A percentile compares a stretch with the other conserved stretches of the same genome.
phyloP scores from a whole-genome alignment of 257 asterid genomes.

The Catharanthus roseus region DNA sequence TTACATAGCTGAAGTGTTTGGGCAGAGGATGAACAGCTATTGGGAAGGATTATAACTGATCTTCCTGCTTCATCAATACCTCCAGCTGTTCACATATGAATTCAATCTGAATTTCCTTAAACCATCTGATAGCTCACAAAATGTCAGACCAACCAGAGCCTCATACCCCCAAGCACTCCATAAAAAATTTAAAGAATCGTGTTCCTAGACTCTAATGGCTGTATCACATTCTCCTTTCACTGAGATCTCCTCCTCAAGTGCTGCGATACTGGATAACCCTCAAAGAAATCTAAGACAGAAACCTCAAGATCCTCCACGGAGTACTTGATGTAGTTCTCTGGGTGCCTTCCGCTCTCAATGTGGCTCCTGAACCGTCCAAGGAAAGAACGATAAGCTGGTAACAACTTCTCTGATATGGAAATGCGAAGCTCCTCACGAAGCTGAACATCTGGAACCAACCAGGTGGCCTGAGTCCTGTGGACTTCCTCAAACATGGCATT shows the following conservation, averaged over 20 bases:
- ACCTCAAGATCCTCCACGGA: conserved; percentile 87
- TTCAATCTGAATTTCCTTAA: conserved; percentile 7
- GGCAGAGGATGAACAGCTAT: conserved; percentile 46
- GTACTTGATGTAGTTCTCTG: conserved; percentile 85
- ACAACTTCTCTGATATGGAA: conserved; percentile 61
- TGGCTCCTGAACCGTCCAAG: conserved; percentile 82
- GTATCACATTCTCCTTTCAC: conserved; percentile 25
- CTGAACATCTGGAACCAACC: conserved; percentile 80
- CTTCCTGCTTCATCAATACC: conserved; percentile 20
- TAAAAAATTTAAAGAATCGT: conserved; percentile 64
- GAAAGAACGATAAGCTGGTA: conserved; percentile 86
- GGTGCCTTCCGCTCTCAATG: conserved; percentile 89
- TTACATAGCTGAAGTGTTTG: conserved; percentile 57
- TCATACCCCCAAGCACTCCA: conserved; percentile 45
- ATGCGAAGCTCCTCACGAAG: conserved; percentile 88
- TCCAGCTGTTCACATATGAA: conserved; percentile 18
- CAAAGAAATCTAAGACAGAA: conserved; percentile 81
- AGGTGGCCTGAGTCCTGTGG: conserved; percentile 74
- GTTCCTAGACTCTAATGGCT: conserved; percentile 46
- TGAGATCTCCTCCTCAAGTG: conserved; percentile 64
- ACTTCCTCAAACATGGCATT: conserved; percentile 90
- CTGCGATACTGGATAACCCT: conserved; percentile 66
- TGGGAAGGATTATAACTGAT: conserved; percentile 22
- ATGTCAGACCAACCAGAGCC: conserved; percentile 32
- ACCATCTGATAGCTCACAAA: conserved; percentile 19